These are phyloP conservation scores for Wallacemonas sp. DNA, from an alignment of 208 protist species.

Conservation along the genomic window DNA sequence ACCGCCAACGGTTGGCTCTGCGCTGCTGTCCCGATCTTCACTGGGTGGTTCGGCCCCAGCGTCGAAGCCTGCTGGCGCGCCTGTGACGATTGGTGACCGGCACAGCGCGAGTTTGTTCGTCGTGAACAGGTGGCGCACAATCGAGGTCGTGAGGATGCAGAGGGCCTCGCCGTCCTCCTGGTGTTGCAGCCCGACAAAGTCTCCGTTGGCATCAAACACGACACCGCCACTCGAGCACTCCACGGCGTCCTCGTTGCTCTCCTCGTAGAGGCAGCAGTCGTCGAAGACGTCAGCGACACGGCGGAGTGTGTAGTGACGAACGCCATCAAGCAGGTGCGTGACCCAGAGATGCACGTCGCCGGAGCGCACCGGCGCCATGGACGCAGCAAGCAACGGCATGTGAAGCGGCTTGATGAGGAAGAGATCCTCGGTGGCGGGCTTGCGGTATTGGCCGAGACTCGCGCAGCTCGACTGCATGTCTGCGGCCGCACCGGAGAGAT, in stretches of 20 bases:
- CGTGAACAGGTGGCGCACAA: slow-evolving; percentile 77
- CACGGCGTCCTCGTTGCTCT: slow-evolving; percentile 19
- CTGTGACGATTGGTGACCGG: slow-evolving; percentile 60
- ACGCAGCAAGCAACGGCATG: slow-evolving; percentile 72
- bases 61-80: neutral
- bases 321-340: slow-evolving; percentile 53
- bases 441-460: slow-evolving; percentile 4
- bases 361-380: slow-evolving; percentile 43
- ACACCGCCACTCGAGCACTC: slow-evolving; percentile 76
- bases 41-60: slow-evolving; percentile 1
- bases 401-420: slow-evolving; percentile 70
- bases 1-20: neutral
- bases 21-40: neutral
- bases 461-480: slow-evolving; percentile 9
- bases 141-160: slow-evolving; percentile 60
- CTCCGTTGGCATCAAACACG: slow-evolving; percentile 77
- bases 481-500: neutral
- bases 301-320: slow-evolving; percentile 64
- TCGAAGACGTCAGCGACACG: slow-evolving; percentile 52
- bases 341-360: slow-evolving; percentile 83
- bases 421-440: slow-evolving; percentile 14
- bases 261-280: slow-evolving; percentile 77
- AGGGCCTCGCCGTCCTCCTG: slow-evolving; percentile 56
- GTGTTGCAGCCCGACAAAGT: slow-evolving; percentile 88
- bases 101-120: slow-evolving; percentile 70